Percentiles rank a stretch among this genome's conserved stretches.
phyloP scores from a whole-genome alignment of 1,284 basidiomycete species.

The Puccinia horiana region DNA sequence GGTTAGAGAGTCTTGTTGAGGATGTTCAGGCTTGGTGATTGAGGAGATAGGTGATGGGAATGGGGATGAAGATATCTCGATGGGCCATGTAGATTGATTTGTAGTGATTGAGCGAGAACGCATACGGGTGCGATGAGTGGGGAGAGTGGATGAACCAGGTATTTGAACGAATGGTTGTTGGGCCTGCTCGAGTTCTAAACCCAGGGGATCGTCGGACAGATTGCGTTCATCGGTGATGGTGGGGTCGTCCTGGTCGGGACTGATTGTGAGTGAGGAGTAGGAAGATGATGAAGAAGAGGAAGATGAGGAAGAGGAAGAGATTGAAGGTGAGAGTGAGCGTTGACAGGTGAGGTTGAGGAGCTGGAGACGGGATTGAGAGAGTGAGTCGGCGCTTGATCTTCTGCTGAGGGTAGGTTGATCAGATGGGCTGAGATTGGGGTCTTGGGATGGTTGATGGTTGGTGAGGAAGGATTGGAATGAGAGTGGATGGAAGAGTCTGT shows the following conservation, averaged over 20 bases:
- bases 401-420: conserved; percentile 11
- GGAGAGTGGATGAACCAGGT: neutral
- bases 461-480: neutral
- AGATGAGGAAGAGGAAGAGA: conserved; percentile 3
- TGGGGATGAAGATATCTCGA: neutral
- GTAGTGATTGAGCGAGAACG: conserved; percentile 8
- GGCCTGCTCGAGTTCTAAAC: conserved; percentile 13
- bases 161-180: conserved; percentile 1
- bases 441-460: neutral
- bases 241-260: neutral
- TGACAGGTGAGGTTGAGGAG: conserved; percentile 13
- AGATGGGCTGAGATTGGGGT: neutral
- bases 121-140: conserved; percentile 7
- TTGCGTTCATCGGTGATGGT: neutral
- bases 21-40: neutral
- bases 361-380: conserved; percentile 8
- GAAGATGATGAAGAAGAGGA: conserved; percentile 7
- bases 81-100: conserved; percentile 5
- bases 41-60: neutral
- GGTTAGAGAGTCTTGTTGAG: neutral
- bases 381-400: conserved; percentile 2
- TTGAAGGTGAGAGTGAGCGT: conserved; percentile 13
- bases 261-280: neutral
- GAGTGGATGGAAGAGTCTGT: neutral
- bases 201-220: neutral